Evolutionary conservation across 2,329 filamentous ascomycete genomes (phyloP).

Genomic region (Talaromyces sp.): DNA sequence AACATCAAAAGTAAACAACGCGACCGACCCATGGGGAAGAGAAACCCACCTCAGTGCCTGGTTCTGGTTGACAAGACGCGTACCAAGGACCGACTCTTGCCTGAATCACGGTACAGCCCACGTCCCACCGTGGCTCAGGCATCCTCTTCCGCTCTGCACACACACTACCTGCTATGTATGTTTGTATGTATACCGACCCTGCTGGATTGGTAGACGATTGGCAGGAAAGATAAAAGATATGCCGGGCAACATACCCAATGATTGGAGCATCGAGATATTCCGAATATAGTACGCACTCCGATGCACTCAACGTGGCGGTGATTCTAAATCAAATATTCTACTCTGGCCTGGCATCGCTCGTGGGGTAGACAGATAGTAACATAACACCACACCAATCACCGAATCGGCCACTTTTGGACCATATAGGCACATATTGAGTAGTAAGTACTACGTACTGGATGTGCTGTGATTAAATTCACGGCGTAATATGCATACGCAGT

Average conservation of each 20-base stretch:
- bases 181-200: too few relatives aligned
- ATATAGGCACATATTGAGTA: not conserved
- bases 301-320: not conserved
- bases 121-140: too few relatives aligned
- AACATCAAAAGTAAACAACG: conserved; percentile 11
- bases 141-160: too few relatives aligned
- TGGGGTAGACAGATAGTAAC: not conserved
- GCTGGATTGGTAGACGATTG: too few relatives aligned
- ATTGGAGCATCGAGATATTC: not conserved
- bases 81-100: not conserved
- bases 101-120: too few relatives aligned
- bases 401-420: not conserved
- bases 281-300: not conserved
- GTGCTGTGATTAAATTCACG: too few relatives aligned
- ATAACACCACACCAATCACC: too few relatives aligned
- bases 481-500: too few relatives aligned
- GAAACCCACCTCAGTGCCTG: not conserved
- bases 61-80: conserved; percentile 9
- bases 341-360: not conserved
- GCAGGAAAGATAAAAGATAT: too few relatives aligned
- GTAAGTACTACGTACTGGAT: too few relatives aligned
- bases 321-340: too few relatives aligned
- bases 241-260: not conserved
- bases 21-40: conserved; percentile 2
- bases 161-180: too few relatives aligned